phyloP scores from a whole-genome alignment of 1,139 yeast genomes.

The Yamadazyma kanchanaburiensis region DNA sequence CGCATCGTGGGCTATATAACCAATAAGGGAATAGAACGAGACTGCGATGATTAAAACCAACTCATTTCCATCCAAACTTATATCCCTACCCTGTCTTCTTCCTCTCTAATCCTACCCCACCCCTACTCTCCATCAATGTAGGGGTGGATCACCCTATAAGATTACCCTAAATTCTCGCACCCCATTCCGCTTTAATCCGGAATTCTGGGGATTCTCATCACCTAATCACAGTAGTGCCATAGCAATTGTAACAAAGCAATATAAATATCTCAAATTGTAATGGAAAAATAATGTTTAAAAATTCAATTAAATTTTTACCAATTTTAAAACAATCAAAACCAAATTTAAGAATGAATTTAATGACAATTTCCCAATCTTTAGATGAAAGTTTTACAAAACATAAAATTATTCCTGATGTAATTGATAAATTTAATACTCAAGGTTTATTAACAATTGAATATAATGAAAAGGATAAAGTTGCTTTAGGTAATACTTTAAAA shows the following conservation, averaged over 20 bases:
- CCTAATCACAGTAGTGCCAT: neutral
- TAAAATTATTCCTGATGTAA: conserved; percentile 62
- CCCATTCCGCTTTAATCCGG: too few relatives aligned
- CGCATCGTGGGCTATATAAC: too few relatives aligned
- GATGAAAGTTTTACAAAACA: conserved; percentile 59
- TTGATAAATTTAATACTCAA: conserved; percentile 44
- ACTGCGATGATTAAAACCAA: too few relatives aligned
- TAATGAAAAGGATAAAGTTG: conserved; percentile 58
- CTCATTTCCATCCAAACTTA: too few relatives aligned
- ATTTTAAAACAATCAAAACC: conserved; percentile 2
- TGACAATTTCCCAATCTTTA: conserved; percentile 64
- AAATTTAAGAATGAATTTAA: conserved; percentile 30
- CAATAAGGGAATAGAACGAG: too few relatives aligned
- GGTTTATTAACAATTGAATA: conserved; percentile 47
- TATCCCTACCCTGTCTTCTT: too few relatives aligned
- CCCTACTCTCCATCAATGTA: too few relatives aligned
- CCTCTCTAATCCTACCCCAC: too few relatives aligned
- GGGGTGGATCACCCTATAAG: too few relatives aligned
- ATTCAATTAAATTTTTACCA: conserved; percentile 3
- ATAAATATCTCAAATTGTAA: too few relatives aligned
- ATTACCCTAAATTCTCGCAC: too few relatives aligned
- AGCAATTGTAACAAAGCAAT: conserved; percentile 3
- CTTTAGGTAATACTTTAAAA: conserved; percentile 73
- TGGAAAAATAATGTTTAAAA: conserved; percentile 6
- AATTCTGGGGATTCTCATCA: too few relatives aligned